Evolutionary conservation across 495 filamentous ascomycete genomes (phyloP).

Genomic region (Choiromyces venosus): DNA sequence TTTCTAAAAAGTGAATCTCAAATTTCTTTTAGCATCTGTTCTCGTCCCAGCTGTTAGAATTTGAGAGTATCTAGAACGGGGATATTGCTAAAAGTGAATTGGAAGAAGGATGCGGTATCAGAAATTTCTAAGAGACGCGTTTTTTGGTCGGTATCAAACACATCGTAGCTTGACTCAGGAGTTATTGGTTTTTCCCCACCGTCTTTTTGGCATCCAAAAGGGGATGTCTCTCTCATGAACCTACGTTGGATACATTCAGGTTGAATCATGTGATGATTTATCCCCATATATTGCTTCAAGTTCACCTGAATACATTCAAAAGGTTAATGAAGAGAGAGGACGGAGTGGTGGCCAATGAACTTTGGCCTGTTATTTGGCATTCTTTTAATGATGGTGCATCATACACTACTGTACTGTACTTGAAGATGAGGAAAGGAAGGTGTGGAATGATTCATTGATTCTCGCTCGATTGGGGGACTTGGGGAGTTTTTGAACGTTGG

Average conservation of each 20-base stretch:
- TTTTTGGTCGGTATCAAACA: not conserved
- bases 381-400: no score
- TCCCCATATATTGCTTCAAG: not conserved
- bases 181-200: not conserved
- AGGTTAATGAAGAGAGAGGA: not conserved
- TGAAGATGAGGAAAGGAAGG: no score
- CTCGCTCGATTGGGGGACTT: no score
- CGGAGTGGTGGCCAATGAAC: not conserved
- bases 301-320: not conserved
- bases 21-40: not conserved
- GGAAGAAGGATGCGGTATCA: not conserved
- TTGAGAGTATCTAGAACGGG: not conserved
- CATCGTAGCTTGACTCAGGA: not conserved
- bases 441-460: no score
- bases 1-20: not conserved
- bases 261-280: not conserved
- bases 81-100: not conserved
- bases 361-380: no score
- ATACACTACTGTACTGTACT: no score
- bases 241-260: not conserved
- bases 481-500: no score
- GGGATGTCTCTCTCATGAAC: not conserved
- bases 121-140: not conserved
- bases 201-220: not conserved
- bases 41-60: not conserved